Conservation (phyloP, 805 yeast genomes). For the Schwanniomyces vanrijiae region DNA sequence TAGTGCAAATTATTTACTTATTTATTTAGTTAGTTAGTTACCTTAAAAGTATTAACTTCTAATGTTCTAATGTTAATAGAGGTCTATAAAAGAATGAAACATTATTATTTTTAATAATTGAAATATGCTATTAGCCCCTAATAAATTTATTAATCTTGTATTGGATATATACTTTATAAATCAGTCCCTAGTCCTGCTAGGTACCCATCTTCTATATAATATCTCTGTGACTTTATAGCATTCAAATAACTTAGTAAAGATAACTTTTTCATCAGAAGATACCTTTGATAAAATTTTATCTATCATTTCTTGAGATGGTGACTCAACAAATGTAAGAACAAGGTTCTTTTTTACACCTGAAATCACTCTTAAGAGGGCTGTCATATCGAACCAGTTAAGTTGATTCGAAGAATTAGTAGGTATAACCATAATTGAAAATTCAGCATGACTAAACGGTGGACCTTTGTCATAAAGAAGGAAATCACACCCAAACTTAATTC, state of each 20-base stretch:
- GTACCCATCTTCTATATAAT: conserved; percentile 78
- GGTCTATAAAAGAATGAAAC: no score
- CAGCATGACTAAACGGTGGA: conserved; percentile 95
- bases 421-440: conserved; percentile 63
- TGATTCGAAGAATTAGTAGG: conserved; percentile 31
- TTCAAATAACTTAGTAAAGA: conserved; percentile 32
- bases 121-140: no score
- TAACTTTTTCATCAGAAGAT: conserved; percentile 12
- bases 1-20: no score
- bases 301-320: conserved; percentile 41
- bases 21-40: no score
- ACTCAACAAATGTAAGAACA: conserved; percentile 65
- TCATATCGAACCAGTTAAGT: conserved; percentile 57
- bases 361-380: conserved; percentile 74
- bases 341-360: conserved; percentile 84
- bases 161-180: not conserved
- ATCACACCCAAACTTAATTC: conserved; percentile 91
- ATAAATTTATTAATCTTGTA: no score
- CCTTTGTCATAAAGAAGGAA: conserved; percentile 82
- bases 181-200: conserved; percentile 78
- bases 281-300: conserved; percentile 15
- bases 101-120: no score
- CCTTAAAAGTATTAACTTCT: no score
- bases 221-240: conserved; percentile 61
- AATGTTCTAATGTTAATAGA: no score